Percentiles rank a stretch among this genome's conserved stretches.
Conservation (phyloP, 2,329 filamentous ascomycete species). For the Cordyceps tenuipes region DNA sequence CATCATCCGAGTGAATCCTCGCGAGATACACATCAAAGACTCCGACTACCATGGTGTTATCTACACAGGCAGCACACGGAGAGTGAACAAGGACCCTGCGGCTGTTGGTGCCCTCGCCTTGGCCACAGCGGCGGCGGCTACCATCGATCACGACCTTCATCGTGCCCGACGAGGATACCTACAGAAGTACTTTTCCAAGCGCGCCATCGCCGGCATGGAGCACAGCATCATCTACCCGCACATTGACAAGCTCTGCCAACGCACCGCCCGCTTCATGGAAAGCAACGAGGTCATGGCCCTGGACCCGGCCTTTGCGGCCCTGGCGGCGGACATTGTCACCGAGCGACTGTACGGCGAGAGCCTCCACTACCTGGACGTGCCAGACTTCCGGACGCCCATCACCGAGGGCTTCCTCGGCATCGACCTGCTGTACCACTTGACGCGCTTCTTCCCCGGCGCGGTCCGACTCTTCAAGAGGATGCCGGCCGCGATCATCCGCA, state of each 20-base stretch:
- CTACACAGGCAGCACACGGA: neutral
- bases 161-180: neutral
- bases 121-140: neutral
- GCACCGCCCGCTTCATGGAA: neutral
- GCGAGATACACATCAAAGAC: constrained; percentile 24
- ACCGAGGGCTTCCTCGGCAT: neutral
- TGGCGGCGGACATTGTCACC: constrained; percentile 17
- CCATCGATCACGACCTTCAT: neutral
- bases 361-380: constrained; percentile 2
- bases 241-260: neutral
- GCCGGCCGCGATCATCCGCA: neutral
- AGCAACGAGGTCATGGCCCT: neutral
- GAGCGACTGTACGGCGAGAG: constrained; percentile 15
- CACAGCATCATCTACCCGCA: neutral
- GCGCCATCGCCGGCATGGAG: neutral
- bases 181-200: neutral
- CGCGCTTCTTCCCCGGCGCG: neutral
- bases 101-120: neutral
- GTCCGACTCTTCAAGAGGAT: neutral
- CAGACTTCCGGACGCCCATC: neutral
- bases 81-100: neutral
- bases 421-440: neutral
- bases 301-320: constrained; percentile 15
- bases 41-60: constrained; percentile 18
- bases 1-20: constrained; percentile 26